Evolutionary conservation across 139 green algal species (phyloP).

Genomic region (Parachlorella kessleri): DNA sequence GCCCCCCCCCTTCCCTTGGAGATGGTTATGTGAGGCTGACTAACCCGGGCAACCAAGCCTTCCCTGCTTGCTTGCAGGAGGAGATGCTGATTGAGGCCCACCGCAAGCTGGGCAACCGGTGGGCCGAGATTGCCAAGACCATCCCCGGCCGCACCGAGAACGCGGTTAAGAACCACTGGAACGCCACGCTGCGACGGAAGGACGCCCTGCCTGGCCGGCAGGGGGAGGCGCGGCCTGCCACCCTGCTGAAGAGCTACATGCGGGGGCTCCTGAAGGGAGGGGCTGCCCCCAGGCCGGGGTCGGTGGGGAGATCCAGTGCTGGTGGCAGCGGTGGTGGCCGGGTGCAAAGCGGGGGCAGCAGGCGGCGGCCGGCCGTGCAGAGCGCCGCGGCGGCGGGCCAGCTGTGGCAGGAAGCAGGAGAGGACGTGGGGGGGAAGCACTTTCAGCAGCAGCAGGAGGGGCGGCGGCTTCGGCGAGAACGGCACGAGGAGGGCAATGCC

Average conservation of each 20-base stretch:
- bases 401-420: background rate
- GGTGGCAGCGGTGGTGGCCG: background rate
- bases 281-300: no score
- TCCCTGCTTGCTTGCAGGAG: no score
- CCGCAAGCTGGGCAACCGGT: slow-evolving; percentile 47
- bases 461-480: no score
- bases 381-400: slow-evolving; percentile 2
- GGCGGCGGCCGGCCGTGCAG: background rate
- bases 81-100: slow-evolving; percentile 49
- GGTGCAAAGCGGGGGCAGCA: background rate
- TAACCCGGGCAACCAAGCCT: no score
- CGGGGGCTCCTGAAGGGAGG: background rate
- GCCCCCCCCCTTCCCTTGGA: no score
- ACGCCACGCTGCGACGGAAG: slow-evolving; percentile 61
- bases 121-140: slow-evolving; percentile 70
- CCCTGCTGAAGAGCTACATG: slow-evolving; percentile 46
- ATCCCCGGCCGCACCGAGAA: slow-evolving; percentile 79
- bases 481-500: no score
- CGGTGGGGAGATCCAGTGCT: no score
- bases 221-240: slow-evolving; percentile 4
- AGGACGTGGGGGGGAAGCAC: background rate
- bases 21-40: no score
- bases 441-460: no score
- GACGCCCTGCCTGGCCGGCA: background rate
- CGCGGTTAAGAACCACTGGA: slow-evolving; percentile 88